Evolutionary conservation across 2,329 filamentous ascomycete genomes (phyloP), one percentile per base, ranked within the genome.

Genomic region (Ceratocystis cubensis): DNA sequence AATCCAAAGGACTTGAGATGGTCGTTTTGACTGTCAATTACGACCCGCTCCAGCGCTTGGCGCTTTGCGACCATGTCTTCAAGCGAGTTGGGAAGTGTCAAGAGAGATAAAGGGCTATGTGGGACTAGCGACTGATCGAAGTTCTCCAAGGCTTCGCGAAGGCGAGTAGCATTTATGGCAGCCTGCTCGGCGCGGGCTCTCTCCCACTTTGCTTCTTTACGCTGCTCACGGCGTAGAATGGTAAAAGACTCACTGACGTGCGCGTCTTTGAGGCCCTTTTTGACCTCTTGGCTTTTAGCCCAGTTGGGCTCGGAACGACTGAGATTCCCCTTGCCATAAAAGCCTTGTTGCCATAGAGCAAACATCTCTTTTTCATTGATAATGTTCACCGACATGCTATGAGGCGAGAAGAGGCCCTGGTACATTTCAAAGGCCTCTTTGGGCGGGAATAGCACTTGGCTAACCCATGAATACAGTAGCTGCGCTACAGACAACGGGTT

Each of bases 301-400:
- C 94, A 99, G 71, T 86, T 94, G 2, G 93, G 93, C 75, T 99
- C 93, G 79, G 92, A 96, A 71, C 95, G 85, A 78, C 92, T 96
- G 67, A 97, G 79, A 71, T 81, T 93, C 57, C 94, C 94, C 75
- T 96, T 96, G 61, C 95, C 95, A 75, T 93, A 99, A 76, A 99
- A 99, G 4, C 94, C 94, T 78, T 95, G 90, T 75, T 96, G 89
- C 94, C 95, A 99, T 28, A 99, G 76, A 1, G 87, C 90, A 65
- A 88, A 82, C 69, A 95, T 87, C 2, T 90, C 87, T 66, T 81
- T 80, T 30, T 85, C 79, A 74, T 96, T 88, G 20, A 85, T 90
- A 66, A 99, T 81, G 73, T 96, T 90, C 17, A 99, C 83, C 0
- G 91, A 94, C 37, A 87, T 84, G 2, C 91, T 95, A 66, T 87